These are phyloP conservation scores for Hordeum pubiflorum DNA, from an alignment of 202 grass and related monocot genomes.

Conservation along the genomic window DNA sequence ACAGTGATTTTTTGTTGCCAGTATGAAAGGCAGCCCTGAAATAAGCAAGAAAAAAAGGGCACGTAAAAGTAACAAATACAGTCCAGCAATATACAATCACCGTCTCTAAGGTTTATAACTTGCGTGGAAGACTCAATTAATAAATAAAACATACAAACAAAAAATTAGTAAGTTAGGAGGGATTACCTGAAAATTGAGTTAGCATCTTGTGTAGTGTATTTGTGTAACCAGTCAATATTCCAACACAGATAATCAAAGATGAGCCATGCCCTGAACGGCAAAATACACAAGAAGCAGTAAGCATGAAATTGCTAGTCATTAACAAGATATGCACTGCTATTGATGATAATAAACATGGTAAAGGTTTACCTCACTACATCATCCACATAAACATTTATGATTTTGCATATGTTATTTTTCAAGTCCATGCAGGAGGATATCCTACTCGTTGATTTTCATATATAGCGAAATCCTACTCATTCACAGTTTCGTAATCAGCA, in stretches of 20 bases:
- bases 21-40: background rate
- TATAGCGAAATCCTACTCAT: background rate
- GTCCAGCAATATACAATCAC: background rate
- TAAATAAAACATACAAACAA: background rate
- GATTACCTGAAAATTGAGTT: constrained; percentile 75
- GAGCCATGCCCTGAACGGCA: constrained; percentile 69
- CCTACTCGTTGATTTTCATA: background rate
- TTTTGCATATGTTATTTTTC: background rate
- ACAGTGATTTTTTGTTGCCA: background rate
- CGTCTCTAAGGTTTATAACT: background rate
- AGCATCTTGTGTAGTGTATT: constrained; percentile 86
- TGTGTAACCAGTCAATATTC: constrained; percentile 97
- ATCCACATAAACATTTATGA: constrained; percentile 8
- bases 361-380: background rate
- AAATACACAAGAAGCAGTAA: constrained; percentile 21
- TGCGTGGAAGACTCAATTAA: background rate
- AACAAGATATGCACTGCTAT: background rate
- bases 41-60: background rate
- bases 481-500: background rate
- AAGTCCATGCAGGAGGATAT: background rate
- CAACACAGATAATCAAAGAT: constrained; percentile 88
- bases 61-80: background rate
- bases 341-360: background rate
- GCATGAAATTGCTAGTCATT: constrained; percentile 7
- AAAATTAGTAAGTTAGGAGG: background rate